These are phyloP conservation scores for Taphrina flavorubra DNA, from an alignment of 1,139 yeast genomes.

Conservation along the genomic window DNA sequence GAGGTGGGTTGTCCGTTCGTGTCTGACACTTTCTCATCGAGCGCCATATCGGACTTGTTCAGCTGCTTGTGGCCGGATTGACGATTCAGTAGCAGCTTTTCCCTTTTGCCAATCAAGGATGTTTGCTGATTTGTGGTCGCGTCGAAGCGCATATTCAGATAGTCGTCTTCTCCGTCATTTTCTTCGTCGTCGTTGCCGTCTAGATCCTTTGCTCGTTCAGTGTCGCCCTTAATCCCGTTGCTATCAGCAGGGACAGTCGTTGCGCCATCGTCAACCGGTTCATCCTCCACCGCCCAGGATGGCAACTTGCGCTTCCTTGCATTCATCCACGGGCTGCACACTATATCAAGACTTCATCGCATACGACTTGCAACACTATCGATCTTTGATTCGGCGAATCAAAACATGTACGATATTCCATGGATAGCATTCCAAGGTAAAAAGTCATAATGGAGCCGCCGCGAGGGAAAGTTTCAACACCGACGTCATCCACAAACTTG, in stretches of 20 bases:
- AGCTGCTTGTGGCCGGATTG: conserved; percentile 34
- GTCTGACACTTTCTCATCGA: conserved; percentile 8
- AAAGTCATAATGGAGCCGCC: no score
- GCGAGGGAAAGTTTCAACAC: no score
- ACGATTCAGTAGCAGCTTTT: conserved; percentile 32
- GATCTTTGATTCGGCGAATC: no score
- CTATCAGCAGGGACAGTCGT: not conserved
- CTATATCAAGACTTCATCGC: no score
- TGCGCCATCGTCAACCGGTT: not conserved
- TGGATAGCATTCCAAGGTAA: no score
- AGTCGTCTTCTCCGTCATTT: conserved; percentile 47
- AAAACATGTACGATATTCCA: no score
- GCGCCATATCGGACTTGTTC: not conserved
- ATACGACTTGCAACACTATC: no score
- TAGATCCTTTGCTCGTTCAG: not conserved
- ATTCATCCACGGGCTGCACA: not conserved
- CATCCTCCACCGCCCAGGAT: conserved; percentile 21
- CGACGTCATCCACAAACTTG: no score
- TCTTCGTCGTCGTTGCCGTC: conserved; percentile 40
- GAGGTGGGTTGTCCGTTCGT: conserved; percentile 42
- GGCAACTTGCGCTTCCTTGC: conserved; percentile 32
- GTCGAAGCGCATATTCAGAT: conserved; percentile 49
- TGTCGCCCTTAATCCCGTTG: not conserved
- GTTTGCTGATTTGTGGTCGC: conserved; percentile 33
- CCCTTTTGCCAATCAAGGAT: conserved; percentile 9